Conservation (phyloP, 2,329 filamentous ascomycete species). For the Pestalotiopsis sp. region DNA sequence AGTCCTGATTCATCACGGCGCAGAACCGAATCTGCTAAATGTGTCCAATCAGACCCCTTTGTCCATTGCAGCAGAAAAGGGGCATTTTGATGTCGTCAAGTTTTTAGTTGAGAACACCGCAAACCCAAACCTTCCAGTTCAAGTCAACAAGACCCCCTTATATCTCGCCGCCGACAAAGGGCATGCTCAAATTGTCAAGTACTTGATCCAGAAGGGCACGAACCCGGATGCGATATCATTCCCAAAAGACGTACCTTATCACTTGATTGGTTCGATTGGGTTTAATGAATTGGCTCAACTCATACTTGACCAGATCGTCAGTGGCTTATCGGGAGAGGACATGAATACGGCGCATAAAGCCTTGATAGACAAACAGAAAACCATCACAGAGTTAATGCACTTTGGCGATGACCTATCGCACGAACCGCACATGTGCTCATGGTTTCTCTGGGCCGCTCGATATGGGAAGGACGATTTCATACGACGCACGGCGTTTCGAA, state of each 20-base stretch:
- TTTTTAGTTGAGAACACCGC: not conserved
- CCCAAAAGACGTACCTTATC: fast-evolving
- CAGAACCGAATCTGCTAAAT: not conserved
- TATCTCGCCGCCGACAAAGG: not conserved
- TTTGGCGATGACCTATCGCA: not conserved
- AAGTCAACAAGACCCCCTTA: not conserved
- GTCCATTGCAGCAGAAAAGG: not conserved
- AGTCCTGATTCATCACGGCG: not conserved
- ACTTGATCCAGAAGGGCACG: not conserved
- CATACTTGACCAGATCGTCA: not conserved
- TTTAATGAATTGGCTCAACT: not conserved
- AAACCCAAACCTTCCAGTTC: not conserved
- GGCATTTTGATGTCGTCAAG: not conserved
- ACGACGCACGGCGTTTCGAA: too few relatives aligned
- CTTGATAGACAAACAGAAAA: not conserved
- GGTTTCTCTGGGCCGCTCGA: not conserved
- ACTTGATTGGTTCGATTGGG: fast-evolving
- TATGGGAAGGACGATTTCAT: not conserved
- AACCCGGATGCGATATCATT: not conserved
- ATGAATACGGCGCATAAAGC: not conserved
- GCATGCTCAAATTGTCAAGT: not conserved
- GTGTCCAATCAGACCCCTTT: not conserved
- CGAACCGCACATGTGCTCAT: not conserved
- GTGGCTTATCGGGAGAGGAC: not conserved
- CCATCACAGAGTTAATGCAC: not conserved